A percentile compares a stretch with the other conserved stretches of the same genome.
These are phyloP conservation scores for Volvox reticuliferus DNA, from an alignment of 139 green algal genomes.

Conservation along the genomic window DNA sequence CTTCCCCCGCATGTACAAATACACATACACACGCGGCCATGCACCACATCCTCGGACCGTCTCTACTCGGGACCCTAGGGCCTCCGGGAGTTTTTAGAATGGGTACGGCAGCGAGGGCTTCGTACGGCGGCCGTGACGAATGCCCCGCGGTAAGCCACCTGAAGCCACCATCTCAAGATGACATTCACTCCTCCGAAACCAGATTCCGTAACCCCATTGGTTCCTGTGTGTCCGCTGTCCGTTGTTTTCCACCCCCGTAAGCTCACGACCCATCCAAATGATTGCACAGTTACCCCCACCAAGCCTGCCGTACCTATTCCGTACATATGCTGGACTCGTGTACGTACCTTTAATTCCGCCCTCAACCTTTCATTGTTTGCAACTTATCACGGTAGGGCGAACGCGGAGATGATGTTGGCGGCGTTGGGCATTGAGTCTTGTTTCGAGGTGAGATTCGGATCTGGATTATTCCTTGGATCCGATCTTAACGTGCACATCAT, in stretches of 20 bases:
- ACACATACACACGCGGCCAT: no score
- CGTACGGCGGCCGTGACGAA: constrained; percentile 85
- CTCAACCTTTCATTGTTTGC: neutral
- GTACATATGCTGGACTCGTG: no score
- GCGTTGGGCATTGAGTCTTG: constrained; percentile 70
- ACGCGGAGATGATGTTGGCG: constrained; percentile 83
- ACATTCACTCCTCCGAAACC: neutral
- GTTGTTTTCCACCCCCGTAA: no score
- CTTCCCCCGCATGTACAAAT: no score
- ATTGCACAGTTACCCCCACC: no score
- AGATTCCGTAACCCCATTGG: no score
- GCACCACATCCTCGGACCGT: neutral
- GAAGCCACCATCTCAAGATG: no score
- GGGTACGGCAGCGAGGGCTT: constrained; percentile 65
- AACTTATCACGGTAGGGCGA: constrained; percentile 63
- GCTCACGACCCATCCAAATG: no score
- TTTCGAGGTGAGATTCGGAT: constrained; percentile 64
- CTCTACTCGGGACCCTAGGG: constrained; percentile 69
- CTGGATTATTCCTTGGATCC: neutral
- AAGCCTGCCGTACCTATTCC: no score
- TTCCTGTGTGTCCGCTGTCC: no score
- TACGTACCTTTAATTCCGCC: neutral
- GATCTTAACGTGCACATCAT: no score
- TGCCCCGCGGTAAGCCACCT: constrained; percentile 60
- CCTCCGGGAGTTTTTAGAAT: constrained; percentile 73